These are phyloP conservation scores for Lichtheimia hyalospora DNA, from an alignment of 371 early-diverging fungal genomes.

Conservation along the genomic window DNA sequence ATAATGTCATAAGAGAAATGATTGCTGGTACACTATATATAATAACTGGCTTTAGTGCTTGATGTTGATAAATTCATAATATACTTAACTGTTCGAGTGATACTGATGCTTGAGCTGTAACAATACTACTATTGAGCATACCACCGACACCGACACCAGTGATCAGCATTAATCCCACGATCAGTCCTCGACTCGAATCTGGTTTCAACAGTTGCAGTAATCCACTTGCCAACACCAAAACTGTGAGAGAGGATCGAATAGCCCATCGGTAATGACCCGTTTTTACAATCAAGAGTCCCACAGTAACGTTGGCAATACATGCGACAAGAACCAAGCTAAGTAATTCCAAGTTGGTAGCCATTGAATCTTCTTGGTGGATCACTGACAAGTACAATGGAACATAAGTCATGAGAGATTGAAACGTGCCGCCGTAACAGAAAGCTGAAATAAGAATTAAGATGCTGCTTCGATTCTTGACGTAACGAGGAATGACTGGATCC, in stretches of 20 bases:
- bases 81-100: constrained; percentile 33
- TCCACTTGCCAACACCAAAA: constrained; percentile 34
- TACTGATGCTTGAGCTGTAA: constrained; percentile 45
- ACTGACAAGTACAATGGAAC: constrained; percentile 41
- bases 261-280: constrained; percentile 43
- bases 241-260: constrained; percentile 21
- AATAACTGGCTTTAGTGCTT: not conserved
- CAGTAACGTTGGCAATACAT: constrained; percentile 38
- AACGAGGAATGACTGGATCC: constrained; percentile 54
- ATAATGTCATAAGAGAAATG: constrained; percentile 44
- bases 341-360: constrained; percentile 40
- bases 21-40: constrained; percentile 33
- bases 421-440: constrained; percentile 42
- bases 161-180: constrained; percentile 44
- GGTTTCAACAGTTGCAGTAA: constrained; percentile 23
- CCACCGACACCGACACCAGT: constrained; percentile 72
- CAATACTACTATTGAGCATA: constrained; percentile 55
- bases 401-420: constrained; percentile 46
- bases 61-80: not conserved
- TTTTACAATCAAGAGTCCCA: constrained; percentile 36
- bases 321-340: constrained; percentile 39
- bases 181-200: constrained; percentile 32
- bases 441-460: constrained; percentile 36
- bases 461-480: constrained; percentile 49
- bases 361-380: constrained; percentile 28